Evolutionary conservation across 306 rosid genomes (phyloP).

Genomic region (Spatholobus suberectus): DNA sequence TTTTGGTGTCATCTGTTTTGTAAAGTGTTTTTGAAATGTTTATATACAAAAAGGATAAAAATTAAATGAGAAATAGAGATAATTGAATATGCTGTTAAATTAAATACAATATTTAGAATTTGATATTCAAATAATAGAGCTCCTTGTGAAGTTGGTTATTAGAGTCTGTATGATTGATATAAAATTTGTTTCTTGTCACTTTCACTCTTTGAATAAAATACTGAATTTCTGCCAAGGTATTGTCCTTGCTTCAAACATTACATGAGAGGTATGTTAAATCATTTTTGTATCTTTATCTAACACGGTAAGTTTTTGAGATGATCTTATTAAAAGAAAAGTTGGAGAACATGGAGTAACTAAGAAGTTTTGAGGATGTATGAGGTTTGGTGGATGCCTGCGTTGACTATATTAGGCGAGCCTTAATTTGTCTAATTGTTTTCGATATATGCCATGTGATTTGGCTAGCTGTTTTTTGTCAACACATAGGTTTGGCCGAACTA

Average conservation of each 20-base stretch:
- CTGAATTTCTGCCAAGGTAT: not conserved
- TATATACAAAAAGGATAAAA: too few species aligned
- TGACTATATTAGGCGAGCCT: not conserved
- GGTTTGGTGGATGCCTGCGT: not conserved
- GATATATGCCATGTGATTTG: constrained; percentile 38
- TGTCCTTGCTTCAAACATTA: not conserved
- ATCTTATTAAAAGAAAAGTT: not conserved
- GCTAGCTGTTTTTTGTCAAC: constrained; percentile 5
- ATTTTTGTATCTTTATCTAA: not conserved
- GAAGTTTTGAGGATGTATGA: not conserved
- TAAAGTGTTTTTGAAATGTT: too few species aligned
- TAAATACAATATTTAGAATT: not conserved
- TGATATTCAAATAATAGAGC: not conserved
- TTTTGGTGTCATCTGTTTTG: too few species aligned
- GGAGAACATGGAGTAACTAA: not conserved
- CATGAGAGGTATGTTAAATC: not conserved
- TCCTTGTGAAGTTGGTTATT: not conserved
- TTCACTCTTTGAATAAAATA: not conserved
- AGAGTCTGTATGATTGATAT: not conserved
- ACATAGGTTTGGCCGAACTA: not conserved
- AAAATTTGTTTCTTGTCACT: not conserved
- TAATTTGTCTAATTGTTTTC: not conserved
- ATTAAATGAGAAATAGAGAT: too few species aligned
- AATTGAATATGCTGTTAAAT: too few species aligned
- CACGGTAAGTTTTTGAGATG: not conserved